Base-by-base conservation (phyloP, 2,329 filamentous ascomycete species). In the Talaromyces sp. region DNA sequence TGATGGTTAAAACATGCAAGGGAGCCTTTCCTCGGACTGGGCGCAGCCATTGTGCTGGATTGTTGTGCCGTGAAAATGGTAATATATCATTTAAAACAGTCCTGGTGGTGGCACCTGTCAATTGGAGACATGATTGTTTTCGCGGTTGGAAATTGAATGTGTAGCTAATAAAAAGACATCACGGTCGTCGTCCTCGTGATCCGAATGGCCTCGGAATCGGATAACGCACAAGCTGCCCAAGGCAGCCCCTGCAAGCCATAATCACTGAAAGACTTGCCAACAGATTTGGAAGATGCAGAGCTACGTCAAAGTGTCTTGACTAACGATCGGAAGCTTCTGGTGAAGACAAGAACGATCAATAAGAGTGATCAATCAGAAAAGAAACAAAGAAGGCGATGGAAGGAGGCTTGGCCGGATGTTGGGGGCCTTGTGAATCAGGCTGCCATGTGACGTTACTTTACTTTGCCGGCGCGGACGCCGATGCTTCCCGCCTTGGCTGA, bases 381-480 rank as follows among this genome's bases (percentile, higher is more conserved):
- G 31, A 33, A 33, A 31, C 27, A 35, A 37, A 35, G 31, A 54
- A 50, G 47, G 47, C 22, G 47, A 50, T 31, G 24, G 47, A 35
- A 54, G 8, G n/a, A 24, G 52, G 33, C 52, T 56, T 57, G n/a
- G 35, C 39, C 50, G 39, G 41, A 41, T 11, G 59, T 62, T 39
- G 9, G 33, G 31, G 31, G 31, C 52, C 49, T 52, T n/a, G 33
- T 7, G 7, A 31, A 52, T 65, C 58, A 65, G 63, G 63, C 63
- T 45, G 27, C 63, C n/a, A 56, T 49, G 58, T 62, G 63, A 65
- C 41, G 63, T 65, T 41, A 16, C 43, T 65, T 65, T 49, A 16
- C 43, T 65, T 65, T 49, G 49, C 39, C 58, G 63, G 63, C 14
- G 49, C 58, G 50, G 41, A 47, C 49, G 49, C 61, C 61, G 52